Base-by-base conservation (phyloP, 495 filamentous ascomycete genomes). In the Sabuloglossum arenarium region DNA sequence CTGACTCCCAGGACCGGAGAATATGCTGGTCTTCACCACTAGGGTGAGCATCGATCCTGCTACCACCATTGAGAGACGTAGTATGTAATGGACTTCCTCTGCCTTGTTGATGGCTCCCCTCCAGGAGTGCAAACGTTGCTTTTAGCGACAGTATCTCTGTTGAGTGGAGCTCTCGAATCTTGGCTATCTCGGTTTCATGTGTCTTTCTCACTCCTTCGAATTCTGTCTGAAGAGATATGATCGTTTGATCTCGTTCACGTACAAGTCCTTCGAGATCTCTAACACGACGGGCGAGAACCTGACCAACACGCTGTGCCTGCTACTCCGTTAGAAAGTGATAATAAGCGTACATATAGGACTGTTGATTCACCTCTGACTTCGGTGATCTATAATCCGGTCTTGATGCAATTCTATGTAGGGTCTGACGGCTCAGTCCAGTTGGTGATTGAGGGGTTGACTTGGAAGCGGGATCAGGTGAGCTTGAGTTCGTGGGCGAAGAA, bases 281-380 rank as follows among this genome's bases (percentile, higher is more conserved):
- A n/a, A 56, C 24, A 6, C 42, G 55, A 27, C 55, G 55, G 21
- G 55, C 32, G 19, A 56, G 55, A 27, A 56, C 42, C 3, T 46
- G 37, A 23, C 37, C n/a, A 12, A 56, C 42, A 14, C 55, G 55
- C 51, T 56, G 39, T 21, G 55, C 55, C 55, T 56, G 19, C 4
- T 3, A 24, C 0, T 5, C 23, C 5, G 23, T 53, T 37, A 28
- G 50, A 31, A 9, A 53, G 50, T 6, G 29, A 25, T 29, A 12
- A 16, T 12, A 16, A 39, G 34, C 6, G 14, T 39, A 12, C 34
- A 39, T 5, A 12, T 39, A 23, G 5, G 23, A 12, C 1, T 43
- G 25, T 51, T 28, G 28, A 51, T 23, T 51, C 47, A 51, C 47
- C 25, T 51, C 47, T 16, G 21, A 21, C 28, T 51, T 27, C 23